phyloP scores from a whole-genome alignment of 1,139 yeast genomes.

The Yamadazyma siamensis region DNA sequence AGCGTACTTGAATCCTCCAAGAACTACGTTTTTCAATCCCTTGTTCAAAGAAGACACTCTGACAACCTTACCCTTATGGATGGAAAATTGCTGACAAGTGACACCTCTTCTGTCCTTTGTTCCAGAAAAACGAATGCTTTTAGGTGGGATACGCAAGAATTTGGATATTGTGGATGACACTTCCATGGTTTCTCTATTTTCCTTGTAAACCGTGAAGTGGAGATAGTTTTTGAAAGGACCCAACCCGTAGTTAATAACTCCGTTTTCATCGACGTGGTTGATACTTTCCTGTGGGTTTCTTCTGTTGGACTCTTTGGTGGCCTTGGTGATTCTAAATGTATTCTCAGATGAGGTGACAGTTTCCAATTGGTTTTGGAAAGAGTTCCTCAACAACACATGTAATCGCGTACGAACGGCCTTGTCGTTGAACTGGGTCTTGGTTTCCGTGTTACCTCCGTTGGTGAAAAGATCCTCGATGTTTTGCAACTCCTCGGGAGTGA shows the following conservation, averaged over 20 bases:
- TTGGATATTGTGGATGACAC: conserved; percentile 74
- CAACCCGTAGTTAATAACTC: conserved; percentile 51
- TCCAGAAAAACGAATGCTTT: conserved; percentile 78
- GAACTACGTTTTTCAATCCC: conserved; percentile 65
- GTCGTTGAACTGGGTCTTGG: conserved; percentile 56
- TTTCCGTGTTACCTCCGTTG: conserved; percentile 59
- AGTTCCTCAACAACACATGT: conserved; percentile 72
- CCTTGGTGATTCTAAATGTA: conserved; percentile 56
- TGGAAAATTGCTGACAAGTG: conserved; percentile 80
- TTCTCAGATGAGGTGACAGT: conserved; percentile 72
- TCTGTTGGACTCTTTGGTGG: conserved; percentile 27
- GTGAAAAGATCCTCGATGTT: conserved; percentile 53
- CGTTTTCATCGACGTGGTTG: conserved; percentile 49
- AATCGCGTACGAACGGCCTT: conserved; percentile 71
- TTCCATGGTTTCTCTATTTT: conserved; percentile 97
- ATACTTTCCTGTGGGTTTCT: conserved; percentile 40
- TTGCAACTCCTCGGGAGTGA: conserved; percentile 60
- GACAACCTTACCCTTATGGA: conserved; percentile 70
- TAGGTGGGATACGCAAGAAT: conserved; percentile 69
- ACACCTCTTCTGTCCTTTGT: conserved; percentile 96
- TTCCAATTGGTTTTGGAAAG: conserved; percentile 74
- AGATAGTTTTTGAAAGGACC: conserved; percentile 69
- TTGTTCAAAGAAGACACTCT: conserved; percentile 75
- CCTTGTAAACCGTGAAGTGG: conserved; percentile 83
- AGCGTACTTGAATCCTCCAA: conserved; percentile 76